Evolutionary conservation across 2,329 filamentous ascomycete genomes (phyloP), one percentile per base, ranked within the genome.

Genomic region (Trichophyton verrucosum): DNA sequence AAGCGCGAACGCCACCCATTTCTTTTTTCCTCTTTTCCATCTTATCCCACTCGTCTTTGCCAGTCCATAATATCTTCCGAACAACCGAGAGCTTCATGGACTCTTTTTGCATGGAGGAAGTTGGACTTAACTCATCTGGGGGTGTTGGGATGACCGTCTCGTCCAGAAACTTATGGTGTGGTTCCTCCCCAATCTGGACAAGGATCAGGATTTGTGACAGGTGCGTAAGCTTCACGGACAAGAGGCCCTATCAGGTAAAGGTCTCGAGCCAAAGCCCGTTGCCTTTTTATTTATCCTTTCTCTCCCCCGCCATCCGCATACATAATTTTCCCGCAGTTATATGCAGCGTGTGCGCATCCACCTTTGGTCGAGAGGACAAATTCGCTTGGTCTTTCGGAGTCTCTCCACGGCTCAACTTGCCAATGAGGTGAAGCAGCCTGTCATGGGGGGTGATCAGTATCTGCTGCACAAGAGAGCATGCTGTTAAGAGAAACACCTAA

Each of bases 171-270:
- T 33, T 33, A 20, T 53, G 49, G 49, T n/a, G 24, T 53, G 22
- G 49, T 53, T 53, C 49, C 13, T 24, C 27, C 13, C 13, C 27
- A 51, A 27, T 33, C 22, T 53, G 17, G 49, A 13, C 49, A 53
- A 53, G 49, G 49, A 15, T 24, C 22, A 24, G 49, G 49, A 53
- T 53, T 3, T 53, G 49, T 53, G 49, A 53, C 27, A 33, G 49
- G 49, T 53, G 49, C 49, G 49, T 53, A 30, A 53, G 24, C 49
- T 53, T 55, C 51, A 13, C 51, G 51, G 51, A 55, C 51, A 9
- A 55, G 51, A 55, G 30, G 51, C 51, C 51, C 51, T 55, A 55
- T 55, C 51, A 55, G 51, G 51, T 22, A 55, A 55, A 55, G 51
- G 51, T 15, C 51, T 36, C 20, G 51, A 55, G 51, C 27, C 27